Percentiles rank a stretch among this genome's conserved stretches.
These are phyloP conservation scores for Colletotrichum sojae DNA, from an alignment of 2,329 filamentous ascomycete genomes.

Conservation along the genomic window DNA sequence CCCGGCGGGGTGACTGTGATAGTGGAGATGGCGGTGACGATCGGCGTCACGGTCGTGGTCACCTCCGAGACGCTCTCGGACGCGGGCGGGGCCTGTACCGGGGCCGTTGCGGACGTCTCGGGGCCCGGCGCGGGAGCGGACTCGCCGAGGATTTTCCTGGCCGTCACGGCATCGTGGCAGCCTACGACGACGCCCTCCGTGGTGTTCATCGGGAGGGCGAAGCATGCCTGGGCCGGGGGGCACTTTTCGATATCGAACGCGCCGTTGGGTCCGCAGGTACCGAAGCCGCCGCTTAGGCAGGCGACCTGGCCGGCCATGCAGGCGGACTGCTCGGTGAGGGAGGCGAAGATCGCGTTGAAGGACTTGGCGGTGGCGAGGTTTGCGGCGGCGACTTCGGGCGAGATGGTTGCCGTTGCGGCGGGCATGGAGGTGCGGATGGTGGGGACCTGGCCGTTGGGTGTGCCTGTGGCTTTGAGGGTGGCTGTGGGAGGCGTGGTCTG, in stretches of 20 bases:
- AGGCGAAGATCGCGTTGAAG: slow-evolving; percentile 64
- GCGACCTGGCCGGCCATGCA: slow-evolving; percentile 64
- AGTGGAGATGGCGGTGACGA: slow-evolving; percentile 31
- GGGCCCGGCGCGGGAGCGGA: slow-evolving; percentile 41
- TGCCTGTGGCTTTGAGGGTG: slow-evolving; percentile 49
- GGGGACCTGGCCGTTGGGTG: slow-evolving; percentile 56
- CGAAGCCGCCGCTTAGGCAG: slow-evolving; percentile 66
- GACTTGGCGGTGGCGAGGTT: slow-evolving; percentile 61
- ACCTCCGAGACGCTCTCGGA: slow-evolving; percentile 14
- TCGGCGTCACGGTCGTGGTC: slow-evolving; percentile 30
- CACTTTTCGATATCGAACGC: slow-evolving; percentile 59
- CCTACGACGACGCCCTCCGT: slow-evolving; percentile 63
- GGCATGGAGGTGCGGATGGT: slow-evolving; percentile 56
- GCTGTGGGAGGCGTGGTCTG: background rate
- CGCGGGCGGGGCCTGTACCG: slow-evolving; percentile 6
- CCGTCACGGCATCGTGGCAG: slow-evolving; percentile 60
- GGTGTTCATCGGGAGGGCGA: slow-evolving; percentile 67
- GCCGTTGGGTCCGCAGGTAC: slow-evolving; percentile 58
- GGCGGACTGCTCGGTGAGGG: slow-evolving; percentile 59
- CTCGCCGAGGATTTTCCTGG: slow-evolving; percentile 58
- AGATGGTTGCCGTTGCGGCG: slow-evolving; percentile 56
- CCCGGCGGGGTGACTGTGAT: slow-evolving; percentile 28
- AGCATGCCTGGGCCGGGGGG: slow-evolving; percentile 58
- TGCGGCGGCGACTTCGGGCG: slow-evolving; percentile 56
- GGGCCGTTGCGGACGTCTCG: slow-evolving; percentile 14